These are phyloP conservation scores for Perkinsus chesapeaki DNA, from an alignment of 169 alveolate genomes.

Conservation along the genomic window DNA sequence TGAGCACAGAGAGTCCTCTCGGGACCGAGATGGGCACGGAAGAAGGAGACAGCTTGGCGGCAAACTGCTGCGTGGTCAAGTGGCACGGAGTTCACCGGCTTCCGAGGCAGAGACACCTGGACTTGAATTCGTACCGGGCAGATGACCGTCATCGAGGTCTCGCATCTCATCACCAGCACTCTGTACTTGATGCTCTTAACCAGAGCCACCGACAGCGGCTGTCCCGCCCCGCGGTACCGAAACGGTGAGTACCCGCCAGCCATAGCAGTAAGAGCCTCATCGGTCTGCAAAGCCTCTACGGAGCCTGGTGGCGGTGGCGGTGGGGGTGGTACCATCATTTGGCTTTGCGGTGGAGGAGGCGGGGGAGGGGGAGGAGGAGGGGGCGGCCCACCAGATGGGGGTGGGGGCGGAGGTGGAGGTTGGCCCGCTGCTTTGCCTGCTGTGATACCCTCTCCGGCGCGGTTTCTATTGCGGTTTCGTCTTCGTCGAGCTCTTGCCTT, in stretches of 20 bases:
- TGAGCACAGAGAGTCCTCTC: background rate
- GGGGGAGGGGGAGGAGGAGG: background rate
- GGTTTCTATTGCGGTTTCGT: background rate
- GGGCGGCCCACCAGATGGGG: background rate
- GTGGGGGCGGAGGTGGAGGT: background rate
- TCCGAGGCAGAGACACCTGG: background rate
- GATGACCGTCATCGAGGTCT: conserved; percentile 1
- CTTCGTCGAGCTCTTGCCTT: background rate
- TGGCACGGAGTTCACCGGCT: background rate
- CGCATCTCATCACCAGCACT: background rate
- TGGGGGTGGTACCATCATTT: background rate
- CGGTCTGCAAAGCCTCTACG: background rate
- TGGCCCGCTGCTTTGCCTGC: too few relatives aligned
- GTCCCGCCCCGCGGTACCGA: background rate
- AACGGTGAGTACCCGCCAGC: background rate
- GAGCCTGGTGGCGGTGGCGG: background rate
- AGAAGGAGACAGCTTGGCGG: background rate
- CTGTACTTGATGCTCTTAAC: background rate
- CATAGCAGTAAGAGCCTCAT: background rate
- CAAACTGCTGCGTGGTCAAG: background rate
- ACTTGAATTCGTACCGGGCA: background rate
- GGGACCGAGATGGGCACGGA: background rate
- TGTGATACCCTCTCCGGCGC: background rate
- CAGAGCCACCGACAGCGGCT: background rate
- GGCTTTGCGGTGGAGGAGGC: background rate